These are phyloP conservation scores for Alternaria sp. DNA, from an alignment of 2,329 filamentous ascomycete genomes.

Conservation along the genomic window DNA sequence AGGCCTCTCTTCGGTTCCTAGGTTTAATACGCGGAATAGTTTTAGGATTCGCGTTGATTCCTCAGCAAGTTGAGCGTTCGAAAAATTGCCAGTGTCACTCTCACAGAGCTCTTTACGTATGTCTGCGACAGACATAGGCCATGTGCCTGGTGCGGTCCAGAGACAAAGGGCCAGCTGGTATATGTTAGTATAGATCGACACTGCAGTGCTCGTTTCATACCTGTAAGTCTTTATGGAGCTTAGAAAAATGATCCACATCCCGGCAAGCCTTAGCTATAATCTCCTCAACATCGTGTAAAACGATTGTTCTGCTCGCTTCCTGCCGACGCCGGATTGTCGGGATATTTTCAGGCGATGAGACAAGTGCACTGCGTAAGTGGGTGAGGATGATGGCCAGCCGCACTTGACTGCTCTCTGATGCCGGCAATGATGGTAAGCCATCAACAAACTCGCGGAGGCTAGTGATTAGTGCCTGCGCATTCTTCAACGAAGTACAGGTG, in stretches of 20 bases:
- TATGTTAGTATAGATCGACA: conserved; percentile 14
- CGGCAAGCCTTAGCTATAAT: conserved; percentile 31
- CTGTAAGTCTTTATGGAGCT: conserved; percentile 43
- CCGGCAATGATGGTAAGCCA: conserved; percentile 17
- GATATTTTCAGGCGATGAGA: not conserved
- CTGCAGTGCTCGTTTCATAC: conserved; percentile 25
- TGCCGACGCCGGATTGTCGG: conserved; percentile 1
- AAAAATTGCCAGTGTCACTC: conserved; percentile 30
- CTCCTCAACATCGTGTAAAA: conserved; percentile 28
- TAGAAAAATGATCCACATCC: conserved; percentile 24
- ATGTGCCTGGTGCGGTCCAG: conserved; percentile 40
- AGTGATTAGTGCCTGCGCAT: conserved; percentile 26
- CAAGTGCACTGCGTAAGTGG: conserved; percentile 25
- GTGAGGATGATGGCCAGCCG: conserved; percentile 36
- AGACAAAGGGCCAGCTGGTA: conserved; percentile 45
- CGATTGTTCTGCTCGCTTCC: conserved; percentile 9
- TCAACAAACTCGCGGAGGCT: conserved; percentile 34
- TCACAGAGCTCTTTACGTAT: conserved; percentile 35
- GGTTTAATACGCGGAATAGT: conserved; percentile 29
- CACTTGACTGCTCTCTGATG: conserved; percentile 34
- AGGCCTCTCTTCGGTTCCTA: conserved; percentile 34
- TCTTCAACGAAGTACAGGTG: conserved; percentile 31
- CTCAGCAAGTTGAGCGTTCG: conserved; percentile 33
- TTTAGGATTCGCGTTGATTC: conserved; percentile 26
- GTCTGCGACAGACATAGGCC: conserved; percentile 35